Evolutionary conservation across 2,329 filamentous ascomycete species (phyloP).

Genomic region (Alternaria dauci): DNA sequence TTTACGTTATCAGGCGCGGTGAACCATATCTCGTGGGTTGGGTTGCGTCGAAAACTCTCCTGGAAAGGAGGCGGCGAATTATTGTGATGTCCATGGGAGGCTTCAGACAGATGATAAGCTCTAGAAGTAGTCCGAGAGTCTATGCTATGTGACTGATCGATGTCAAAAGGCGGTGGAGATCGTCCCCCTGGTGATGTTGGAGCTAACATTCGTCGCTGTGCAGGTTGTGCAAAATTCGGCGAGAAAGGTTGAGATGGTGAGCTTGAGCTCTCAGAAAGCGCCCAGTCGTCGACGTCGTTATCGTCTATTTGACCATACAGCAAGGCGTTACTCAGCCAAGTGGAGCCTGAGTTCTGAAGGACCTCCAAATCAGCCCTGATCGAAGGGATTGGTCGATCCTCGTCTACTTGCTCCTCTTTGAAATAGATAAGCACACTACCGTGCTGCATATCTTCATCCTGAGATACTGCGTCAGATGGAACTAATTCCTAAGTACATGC

Average conservation of each 20-base stretch:
- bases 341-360: constrained; percentile 49
- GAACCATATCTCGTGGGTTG: constrained; percentile 66
- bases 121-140: constrained; percentile 25
- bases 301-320: constrained; percentile 48
- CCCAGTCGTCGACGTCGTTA: constrained; percentile 45
- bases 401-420: constrained; percentile 49
- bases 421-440: constrained; percentile 52
- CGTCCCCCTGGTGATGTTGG: constrained; percentile 36
- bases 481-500: not conserved
- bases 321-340: constrained; percentile 49
- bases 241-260: constrained; percentile 27
- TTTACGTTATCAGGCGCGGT: constrained; percentile 62
- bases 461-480: not conserved
- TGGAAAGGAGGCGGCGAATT: constrained; percentile 26
- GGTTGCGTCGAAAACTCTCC: constrained; percentile 17
- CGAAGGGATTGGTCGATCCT: constrained; percentile 48
- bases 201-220: constrained; percentile 35
- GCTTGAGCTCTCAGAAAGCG: constrained; percentile 32
- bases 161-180: constrained; percentile 43
- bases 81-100: constrained; percentile 13
- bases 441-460: constrained; percentile 52
- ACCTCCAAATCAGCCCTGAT: constrained; percentile 47
- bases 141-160: constrained; percentile 35
- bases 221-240: constrained; percentile 25
- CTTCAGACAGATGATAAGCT: constrained; percentile 25